phyloP scores from a whole-genome alignment of 2,329 filamentous ascomycete genomes.

The Tolypocladium nubicola region DNA sequence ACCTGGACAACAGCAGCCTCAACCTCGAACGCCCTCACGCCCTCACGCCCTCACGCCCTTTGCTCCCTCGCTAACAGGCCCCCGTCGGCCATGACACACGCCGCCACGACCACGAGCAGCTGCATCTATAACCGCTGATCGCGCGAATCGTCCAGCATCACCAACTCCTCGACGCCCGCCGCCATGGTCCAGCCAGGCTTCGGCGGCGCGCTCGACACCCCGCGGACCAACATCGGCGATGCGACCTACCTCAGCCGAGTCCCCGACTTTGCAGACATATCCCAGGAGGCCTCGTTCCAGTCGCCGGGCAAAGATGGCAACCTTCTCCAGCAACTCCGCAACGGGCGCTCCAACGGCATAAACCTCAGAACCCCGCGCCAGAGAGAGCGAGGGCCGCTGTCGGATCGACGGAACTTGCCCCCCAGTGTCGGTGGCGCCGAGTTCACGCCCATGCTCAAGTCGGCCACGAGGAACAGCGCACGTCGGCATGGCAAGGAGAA shows the following conservation, averaged over 20 bases:
- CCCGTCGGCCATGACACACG: background rate
- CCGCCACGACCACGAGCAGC: background rate
- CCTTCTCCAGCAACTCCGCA: conserved; percentile 63
- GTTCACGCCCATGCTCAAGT: conserved; percentile 91
- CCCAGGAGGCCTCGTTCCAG: conserved; percentile 77
- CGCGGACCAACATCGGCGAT: conserved; percentile 75
- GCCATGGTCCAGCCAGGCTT: conserved; percentile 55
- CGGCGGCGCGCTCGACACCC: conserved; percentile 64
- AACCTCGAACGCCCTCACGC: background rate
- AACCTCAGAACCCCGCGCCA: conserved; percentile 65
- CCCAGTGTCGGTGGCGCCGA: conserved; percentile 58
- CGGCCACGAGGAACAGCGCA: conserved; percentile 60
- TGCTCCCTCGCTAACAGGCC: background rate
- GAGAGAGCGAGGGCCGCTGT: conserved; percentile 55
- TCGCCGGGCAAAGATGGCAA: conserved; percentile 62
- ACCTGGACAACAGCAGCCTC: background rate
- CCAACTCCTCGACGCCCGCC: conserved; percentile 4
- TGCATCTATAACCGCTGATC: background rate
- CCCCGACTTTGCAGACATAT: conserved; percentile 66
- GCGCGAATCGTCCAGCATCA: background rate
- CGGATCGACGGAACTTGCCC: conserved; percentile 61
- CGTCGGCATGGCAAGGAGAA: conserved; percentile 55
- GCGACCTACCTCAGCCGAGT: conserved; percentile 64
- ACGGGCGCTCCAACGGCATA: conserved; percentile 45
- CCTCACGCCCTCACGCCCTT: background rate